phyloP scores from a whole-genome alignment of 192 early-diverging fungal genomes.

The Jimgerdemannia flammicorona region DNA sequence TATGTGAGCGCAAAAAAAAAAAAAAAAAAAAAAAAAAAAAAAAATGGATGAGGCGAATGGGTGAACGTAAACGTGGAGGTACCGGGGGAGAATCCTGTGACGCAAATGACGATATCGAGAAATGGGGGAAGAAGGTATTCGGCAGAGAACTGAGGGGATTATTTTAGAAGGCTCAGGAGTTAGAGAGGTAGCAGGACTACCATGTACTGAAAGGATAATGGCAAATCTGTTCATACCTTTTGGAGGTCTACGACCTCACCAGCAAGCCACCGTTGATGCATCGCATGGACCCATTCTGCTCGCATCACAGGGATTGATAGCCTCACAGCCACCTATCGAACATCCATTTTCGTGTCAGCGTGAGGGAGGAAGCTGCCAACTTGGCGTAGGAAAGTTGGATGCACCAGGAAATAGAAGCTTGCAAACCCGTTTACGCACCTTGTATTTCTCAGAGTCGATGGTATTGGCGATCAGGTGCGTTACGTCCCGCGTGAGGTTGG shows the following conservation, averaged over 20 bases:
- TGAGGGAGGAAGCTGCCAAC: background rate
- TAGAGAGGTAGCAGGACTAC: background rate
- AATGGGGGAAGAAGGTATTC: background rate
- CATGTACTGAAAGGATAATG: background rate
- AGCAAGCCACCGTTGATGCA: background rate
- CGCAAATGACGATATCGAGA: background rate
- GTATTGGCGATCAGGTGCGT: background rate
- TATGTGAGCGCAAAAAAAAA: background rate
- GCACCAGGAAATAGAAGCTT: background rate
- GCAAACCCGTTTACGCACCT: background rate
- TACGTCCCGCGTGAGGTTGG: background rate
- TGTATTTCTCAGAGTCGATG: background rate
- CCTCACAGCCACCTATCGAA: background rate
- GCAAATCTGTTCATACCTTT: background rate
- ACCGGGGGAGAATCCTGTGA: background rate
- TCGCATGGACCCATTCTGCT: background rate
- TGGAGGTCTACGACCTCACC: background rate
- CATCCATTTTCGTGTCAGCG: background rate
- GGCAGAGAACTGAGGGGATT: background rate
- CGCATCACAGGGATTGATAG: background rate
- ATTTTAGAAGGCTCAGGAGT: too few species aligned
- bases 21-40: background rate
- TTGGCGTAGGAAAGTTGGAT: too few species aligned
- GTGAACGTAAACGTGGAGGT: background rate
- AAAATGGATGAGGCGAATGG: background rate